Evolutionary conservation across 164 flowering plant genomes (phyloP).

Genomic region (Magnolia sinica): DNA sequence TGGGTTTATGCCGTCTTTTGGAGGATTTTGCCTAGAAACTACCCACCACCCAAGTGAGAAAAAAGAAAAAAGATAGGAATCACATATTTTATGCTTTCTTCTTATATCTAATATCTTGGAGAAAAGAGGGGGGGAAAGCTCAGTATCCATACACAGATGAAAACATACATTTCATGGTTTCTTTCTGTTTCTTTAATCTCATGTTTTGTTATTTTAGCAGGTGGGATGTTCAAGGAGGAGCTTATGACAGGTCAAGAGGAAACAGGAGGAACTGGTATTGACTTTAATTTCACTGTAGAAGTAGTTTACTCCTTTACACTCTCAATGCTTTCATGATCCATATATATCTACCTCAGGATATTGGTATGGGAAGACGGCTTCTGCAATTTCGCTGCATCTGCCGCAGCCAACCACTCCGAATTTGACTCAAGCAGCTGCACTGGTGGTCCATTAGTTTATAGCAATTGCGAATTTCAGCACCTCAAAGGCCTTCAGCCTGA

Average conservation of each 20-base stretch:
- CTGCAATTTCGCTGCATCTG: conserved; percentile 86
- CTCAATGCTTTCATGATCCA: neutral
- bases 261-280: conserved; percentile 92
- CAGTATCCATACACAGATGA: too few relatives aligned
- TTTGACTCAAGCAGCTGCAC: conserved; percentile 37
- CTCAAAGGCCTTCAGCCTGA: conserved; percentile 89
- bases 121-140: too few relatives aligned
- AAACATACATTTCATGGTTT: neutral
- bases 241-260: conserved; percentile 89
- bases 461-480: conserved; percentile 52
- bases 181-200: neutral
- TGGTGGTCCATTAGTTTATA: conserved; percentile 36
- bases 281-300: neutral
- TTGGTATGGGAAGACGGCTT: conserved; percentile 98
- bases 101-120: too few relatives aligned
- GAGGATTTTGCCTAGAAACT: conserved; percentile 97
- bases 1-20: conserved; percentile 99
- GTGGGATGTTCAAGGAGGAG: conserved; percentile 91
- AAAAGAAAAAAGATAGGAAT: neutral
- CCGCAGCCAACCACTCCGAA: conserved; percentile 33
- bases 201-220: conserved; percentile 27
- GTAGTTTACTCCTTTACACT: neutral
- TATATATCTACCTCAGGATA: conserved; percentile 48
- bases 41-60: conserved; percentile 93
- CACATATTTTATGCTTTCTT: neutral